Conservation (phyloP, 2,329 filamentous ascomycete species). For the Trichoderma simmonsii region DNA sequence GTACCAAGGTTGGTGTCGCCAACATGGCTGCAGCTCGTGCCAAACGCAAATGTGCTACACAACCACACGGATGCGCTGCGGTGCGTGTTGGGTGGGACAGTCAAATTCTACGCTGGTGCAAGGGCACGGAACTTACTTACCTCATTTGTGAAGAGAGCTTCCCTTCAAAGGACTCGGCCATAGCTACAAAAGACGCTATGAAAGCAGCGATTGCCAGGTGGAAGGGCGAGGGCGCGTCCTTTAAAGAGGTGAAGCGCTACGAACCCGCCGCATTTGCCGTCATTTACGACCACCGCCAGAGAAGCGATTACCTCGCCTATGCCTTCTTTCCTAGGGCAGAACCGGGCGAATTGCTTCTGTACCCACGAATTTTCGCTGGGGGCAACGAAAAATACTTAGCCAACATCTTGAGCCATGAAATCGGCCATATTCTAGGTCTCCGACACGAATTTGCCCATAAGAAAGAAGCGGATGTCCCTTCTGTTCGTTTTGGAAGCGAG, state of each 20-base stretch:
- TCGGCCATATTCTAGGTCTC: neutral
- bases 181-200: neutral
- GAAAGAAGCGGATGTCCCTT: neutral
- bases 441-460: neutral
- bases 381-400: neutral
- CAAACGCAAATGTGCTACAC: neutral
- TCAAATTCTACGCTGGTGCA: neutral
- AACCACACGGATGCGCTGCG: neutral
- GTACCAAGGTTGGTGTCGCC: neutral
- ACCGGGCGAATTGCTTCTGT: neutral
- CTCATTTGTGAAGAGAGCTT: neutral
- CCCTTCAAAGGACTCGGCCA: neutral
- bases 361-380: neutral
- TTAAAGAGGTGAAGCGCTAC: neutral
- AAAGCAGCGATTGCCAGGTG: neutral
- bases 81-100: neutral
- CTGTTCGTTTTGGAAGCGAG: neutral
- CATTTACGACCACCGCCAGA: neutral
- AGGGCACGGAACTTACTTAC: neutral
- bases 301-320: neutral
- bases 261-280: neutral
- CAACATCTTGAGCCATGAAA: neutral
- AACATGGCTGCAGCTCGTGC: neutral
- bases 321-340: neutral
- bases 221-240: neutral